Evolutionary conservation across 768 basidiomycete genomes (phyloP).

Genomic region (Inosperma sp.): DNA sequence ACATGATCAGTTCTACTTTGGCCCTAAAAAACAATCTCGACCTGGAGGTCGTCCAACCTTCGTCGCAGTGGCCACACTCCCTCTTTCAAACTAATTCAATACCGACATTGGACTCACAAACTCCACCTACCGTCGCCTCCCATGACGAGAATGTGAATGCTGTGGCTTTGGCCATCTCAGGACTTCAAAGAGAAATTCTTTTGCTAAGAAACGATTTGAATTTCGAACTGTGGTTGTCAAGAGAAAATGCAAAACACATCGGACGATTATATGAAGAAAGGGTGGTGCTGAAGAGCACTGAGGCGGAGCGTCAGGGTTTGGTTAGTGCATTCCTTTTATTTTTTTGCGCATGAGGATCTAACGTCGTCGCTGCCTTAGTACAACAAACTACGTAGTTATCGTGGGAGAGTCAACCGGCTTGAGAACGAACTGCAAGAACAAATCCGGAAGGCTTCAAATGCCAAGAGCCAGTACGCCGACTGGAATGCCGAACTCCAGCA

Average conservation of each 20-base stretch:
- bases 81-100: conserved; percentile 34
- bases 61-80: conserved; percentile 47
- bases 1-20: conserved; percentile 69
- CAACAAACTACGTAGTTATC: conserved; percentile 77
- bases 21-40: conserved; percentile 69
- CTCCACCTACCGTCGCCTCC: conserved; percentile 14
- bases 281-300: conserved; percentile 66
- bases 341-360: not conserved
- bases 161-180: conserved; percentile 61
- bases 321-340: conserved; percentile 38
- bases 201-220: conserved; percentile 77
- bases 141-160: conserved; percentile 27
- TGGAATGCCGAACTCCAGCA: conserved; percentile 82
- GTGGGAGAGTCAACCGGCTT: conserved; percentile 58
- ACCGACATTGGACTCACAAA: conserved; percentile 14
- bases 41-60: conserved; percentile 52
- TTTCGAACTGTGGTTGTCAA: conserved; percentile 78
- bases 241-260: conserved; percentile 78
- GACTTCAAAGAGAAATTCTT: conserved; percentile 70
- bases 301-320: conserved; percentile 76
- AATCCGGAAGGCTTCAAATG: conserved; percentile 63
- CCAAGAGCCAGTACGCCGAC: conserved; percentile 75
- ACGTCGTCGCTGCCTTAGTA: conserved; percentile 43
- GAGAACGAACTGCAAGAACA: conserved; percentile 69
- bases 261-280: conserved; percentile 74